These are phyloP conservation scores for Berberis vulgaris DNA, from an alignment of 164 flowering plant genomes.

Conservation along the genomic window DNA sequence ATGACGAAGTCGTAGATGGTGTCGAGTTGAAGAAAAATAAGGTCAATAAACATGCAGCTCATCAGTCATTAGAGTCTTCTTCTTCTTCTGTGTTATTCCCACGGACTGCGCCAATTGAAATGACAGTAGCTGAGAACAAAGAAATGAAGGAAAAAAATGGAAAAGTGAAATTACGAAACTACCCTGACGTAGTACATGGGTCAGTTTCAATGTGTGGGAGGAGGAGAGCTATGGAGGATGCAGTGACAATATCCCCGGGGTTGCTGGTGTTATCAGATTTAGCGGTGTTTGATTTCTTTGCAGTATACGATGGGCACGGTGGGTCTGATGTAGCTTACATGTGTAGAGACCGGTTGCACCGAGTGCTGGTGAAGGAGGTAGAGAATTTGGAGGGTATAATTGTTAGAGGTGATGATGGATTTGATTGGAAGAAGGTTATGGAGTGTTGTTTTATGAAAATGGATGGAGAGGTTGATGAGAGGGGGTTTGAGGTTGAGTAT, in stretches of 20 bases:
- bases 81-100: too few species aligned
- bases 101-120: too few species aligned
- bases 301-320: constrained; percentile 84
- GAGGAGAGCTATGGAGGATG: constrained; percentile 82
- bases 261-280: constrained; percentile 6
- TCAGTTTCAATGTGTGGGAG: constrained; percentile 54
- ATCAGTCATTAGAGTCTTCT: too few species aligned
- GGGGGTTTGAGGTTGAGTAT: constrained; percentile 13
- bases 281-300: constrained; percentile 46
- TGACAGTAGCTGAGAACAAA: too few species aligned
- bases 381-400: background rate
- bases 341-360: constrained; percentile 52
- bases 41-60: too few species aligned
- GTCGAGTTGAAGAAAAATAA: too few species aligned
- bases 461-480: constrained; percentile 43
- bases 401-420: constrained; percentile 1
- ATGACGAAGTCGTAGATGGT: too few species aligned
- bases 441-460: constrained; percentile 39
- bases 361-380: constrained; percentile 30
- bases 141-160: background rate
- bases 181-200: constrained; percentile 26
- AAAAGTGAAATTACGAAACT: background rate
- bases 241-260: constrained; percentile 42
- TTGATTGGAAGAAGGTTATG: constrained; percentile 56
- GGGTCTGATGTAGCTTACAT: constrained; percentile 55